Conservation (phyloP, 495 filamentous ascomycete species). For the Aspergillus diversus region DNA sequence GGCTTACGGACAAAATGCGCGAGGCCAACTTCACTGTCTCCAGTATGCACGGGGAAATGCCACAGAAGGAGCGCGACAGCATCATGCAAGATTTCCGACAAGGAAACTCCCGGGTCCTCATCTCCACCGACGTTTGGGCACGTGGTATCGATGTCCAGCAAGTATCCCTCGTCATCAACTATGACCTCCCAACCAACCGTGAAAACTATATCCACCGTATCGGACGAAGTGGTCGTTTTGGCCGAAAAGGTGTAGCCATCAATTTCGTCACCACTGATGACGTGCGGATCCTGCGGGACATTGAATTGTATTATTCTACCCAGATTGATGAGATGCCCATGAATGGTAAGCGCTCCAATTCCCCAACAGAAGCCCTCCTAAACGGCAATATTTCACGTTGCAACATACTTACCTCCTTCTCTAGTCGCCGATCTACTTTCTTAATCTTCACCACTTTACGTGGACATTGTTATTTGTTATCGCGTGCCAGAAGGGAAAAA, state of each 20-base stretch:
- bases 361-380: neutral
- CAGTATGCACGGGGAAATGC: constrained; percentile 99
- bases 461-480: neutral
- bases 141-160: constrained; percentile 99
- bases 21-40: constrained; percentile 98
- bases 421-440: constrained; percentile 53
- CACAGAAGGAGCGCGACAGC: constrained; percentile 92
- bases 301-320: constrained; percentile 95
- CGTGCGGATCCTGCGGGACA: constrained; percentile 95
- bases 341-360: constrained; percentile 61
- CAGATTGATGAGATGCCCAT: constrained; percentile 99
- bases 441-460: constrained; percentile 27
- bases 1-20: constrained; percentile 98
- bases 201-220: constrained; percentile 99
- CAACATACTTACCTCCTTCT: neutral
- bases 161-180: constrained; percentile 99
- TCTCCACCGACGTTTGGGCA: constrained; percentile 96
- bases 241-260: constrained; percentile 98
- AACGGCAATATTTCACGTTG: neutral
- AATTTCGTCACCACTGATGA: constrained; percentile 99
- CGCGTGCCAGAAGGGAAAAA: neutral
- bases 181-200: constrained; percentile 96
- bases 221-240: constrained; percentile 93
- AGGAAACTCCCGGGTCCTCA: constrained; percentile 95
- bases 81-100: constrained; percentile 99